Evolutionary conservation across 139 green algal species (phyloP).

Genomic region (Picochlorum costavermella): DNA sequence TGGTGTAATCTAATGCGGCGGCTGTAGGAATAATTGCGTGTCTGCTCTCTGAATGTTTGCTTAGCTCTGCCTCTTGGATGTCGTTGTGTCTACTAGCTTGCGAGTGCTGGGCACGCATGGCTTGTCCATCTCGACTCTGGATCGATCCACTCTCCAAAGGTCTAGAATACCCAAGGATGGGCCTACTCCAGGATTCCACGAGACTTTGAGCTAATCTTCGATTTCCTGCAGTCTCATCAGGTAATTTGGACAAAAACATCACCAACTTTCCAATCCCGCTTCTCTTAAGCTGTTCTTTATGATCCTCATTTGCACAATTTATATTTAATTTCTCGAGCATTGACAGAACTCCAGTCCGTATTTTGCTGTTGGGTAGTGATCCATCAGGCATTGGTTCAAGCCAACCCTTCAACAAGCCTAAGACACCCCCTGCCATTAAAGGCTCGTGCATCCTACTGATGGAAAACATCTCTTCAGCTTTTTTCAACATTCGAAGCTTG

Average conservation of each 20-base stretch:
- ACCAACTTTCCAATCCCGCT: slow-evolving; percentile 45
- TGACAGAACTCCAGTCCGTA: slow-evolving; percentile 36
- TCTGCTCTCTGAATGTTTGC: slow-evolving; percentile 9
- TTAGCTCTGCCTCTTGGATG: neutral
- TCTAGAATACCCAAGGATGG: slow-evolving; percentile 43
- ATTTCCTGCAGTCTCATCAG: slow-evolving; percentile 51
- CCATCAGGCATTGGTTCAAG: slow-evolving; percentile 56
- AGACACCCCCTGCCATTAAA: slow-evolving; percentile 46
- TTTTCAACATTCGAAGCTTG: slow-evolving; percentile 52
- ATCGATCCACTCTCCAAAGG: slow-evolving; percentile 16
- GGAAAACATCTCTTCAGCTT: slow-evolving; percentile 34
- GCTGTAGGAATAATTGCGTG: slow-evolving; percentile 42
- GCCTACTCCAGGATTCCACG: slow-evolving; percentile 56
- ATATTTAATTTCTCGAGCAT: slow-evolving; percentile 45
- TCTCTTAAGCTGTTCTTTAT: slow-evolving; percentile 56
- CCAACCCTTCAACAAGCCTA: slow-evolving; percentile 58
- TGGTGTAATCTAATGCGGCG: slow-evolving; percentile 46
- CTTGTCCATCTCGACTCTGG: neutral
- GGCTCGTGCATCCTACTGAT: slow-evolving; percentile 49
- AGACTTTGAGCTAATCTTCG: slow-evolving; percentile 43
- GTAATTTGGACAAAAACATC: slow-evolving; percentile 64
- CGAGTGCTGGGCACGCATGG: no score
- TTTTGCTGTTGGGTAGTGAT: slow-evolving; percentile 53
- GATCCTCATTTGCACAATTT: slow-evolving; percentile 35
- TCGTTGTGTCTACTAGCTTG: neutral